These are phyloP conservation scores for Fusarium citri DNA, from an alignment of 2,329 filamentous ascomycete genomes.

Conservation along the genomic window DNA sequence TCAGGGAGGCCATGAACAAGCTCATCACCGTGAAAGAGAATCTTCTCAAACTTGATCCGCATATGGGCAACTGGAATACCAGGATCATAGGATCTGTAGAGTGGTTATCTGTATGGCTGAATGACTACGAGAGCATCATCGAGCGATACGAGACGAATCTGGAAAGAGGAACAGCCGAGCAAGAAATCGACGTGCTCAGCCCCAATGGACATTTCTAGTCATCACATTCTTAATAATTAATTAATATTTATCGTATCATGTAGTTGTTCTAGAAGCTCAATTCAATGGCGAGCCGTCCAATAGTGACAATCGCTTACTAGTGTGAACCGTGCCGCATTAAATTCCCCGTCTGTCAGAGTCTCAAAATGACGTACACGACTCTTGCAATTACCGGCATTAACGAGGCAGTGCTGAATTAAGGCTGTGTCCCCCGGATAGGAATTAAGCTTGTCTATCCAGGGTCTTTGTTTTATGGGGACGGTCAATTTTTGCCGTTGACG, in stretches of 20 bases:
- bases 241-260: neutral
- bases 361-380: slow-evolving; percentile 35
- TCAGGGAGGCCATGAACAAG: slow-evolving; percentile 22
- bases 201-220: slow-evolving; percentile 25
- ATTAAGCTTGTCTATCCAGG: slow-evolving; percentile 33
- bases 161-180: slow-evolving; percentile 27
- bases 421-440: slow-evolving; percentile 14
- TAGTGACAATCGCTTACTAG: neutral
- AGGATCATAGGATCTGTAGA: slow-evolving; percentile 34
- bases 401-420: slow-evolving; percentile 9
- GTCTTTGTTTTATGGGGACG: slow-evolving; percentile 29
- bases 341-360: neutral
- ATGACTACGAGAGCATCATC: slow-evolving; percentile 33
- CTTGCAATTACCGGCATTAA: slow-evolving; percentile 3
- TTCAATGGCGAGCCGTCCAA: neutral
- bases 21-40: slow-evolving; percentile 18
- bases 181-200: slow-evolving; percentile 28
- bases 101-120: slow-evolving; percentile 25
- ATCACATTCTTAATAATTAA: neutral
- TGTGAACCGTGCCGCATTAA: neutral
- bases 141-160: slow-evolving; percentile 30
- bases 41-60: slow-evolving; percentile 26
- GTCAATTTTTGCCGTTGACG: slow-evolving; percentile 32
- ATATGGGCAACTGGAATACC: slow-evolving; percentile 35
- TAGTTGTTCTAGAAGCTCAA: slow-evolving; percentile 15